Percentiles rank a stretch among this genome's conserved stretches.
Evolutionary conservation across 1,284 basidiomycete genomes (phyloP).

Genomic region (Heliocybe sulcata): DNA sequence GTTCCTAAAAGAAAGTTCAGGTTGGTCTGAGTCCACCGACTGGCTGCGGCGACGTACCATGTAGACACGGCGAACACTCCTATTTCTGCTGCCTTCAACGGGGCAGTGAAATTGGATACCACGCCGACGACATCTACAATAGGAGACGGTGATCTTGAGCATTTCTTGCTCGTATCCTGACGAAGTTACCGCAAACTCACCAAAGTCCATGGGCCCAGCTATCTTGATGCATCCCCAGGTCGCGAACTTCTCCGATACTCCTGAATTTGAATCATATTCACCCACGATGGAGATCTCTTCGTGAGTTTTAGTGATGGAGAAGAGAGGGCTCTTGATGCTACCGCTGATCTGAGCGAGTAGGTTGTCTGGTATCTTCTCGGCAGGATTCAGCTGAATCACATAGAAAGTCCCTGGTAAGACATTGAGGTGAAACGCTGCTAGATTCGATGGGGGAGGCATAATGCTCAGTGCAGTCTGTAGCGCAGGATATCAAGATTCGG

Average conservation of each 20-base stretch:
- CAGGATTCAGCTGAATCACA: constrained; percentile 41
- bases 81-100: constrained; percentile 47
- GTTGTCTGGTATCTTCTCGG: constrained; percentile 16
- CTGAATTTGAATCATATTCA: constrained; percentile 24
- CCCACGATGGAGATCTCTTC: constrained; percentile 59
- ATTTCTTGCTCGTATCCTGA: neutral
- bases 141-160: neutral
- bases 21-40: neutral
- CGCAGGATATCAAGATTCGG: no score
- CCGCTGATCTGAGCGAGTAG: constrained; percentile 8
- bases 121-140: constrained; percentile 49
- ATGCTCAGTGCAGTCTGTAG: constrained; percentile 6
- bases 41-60: constrained; percentile 37
- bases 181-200: constrained; percentile 28
- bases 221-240: constrained; percentile 58
- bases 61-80: constrained; percentile 63
- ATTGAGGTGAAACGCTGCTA: constrained; percentile 40
- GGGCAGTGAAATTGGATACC: constrained; percentile 45
- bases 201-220: constrained; percentile 59
- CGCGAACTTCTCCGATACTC: constrained; percentile 14
- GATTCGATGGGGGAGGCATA: constrained; percentile 44
- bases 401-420: constrained; percentile 50
- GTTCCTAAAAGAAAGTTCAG: constrained; percentile 34
- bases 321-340: constrained; percentile 24
- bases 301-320: constrained; percentile 50